These are phyloP conservation scores for Talaromyces pinophilus DNA, from an alignment of 2,329 filamentous ascomycete genomes.

Conservation along the genomic window DNA sequence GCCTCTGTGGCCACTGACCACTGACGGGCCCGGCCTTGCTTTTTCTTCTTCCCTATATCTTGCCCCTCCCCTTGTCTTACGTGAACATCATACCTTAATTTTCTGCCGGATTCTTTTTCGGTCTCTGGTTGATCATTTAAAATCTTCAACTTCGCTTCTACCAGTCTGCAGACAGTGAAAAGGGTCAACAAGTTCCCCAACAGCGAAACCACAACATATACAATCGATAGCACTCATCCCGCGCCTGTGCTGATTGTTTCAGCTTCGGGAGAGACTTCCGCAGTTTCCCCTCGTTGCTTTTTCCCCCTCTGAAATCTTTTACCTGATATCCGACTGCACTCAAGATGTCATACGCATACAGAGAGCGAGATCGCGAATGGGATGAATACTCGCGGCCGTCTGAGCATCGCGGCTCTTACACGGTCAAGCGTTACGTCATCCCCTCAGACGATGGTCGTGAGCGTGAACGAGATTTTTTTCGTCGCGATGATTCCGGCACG, in stretches of 20 bases:
- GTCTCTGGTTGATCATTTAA: not conserved
- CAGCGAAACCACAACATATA: not conserved
- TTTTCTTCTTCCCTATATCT: constrained; percentile 3
- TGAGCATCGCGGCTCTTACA: constrained; percentile 51
- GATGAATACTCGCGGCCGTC: constrained; percentile 44
- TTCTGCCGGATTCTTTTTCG: not conserved
- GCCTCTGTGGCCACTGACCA: constrained; percentile 6
- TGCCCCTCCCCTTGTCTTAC: constrained; percentile 8
- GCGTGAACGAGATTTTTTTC: constrained; percentile 35
- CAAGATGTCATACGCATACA: constrained; percentile 41
- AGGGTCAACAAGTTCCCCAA: not conserved
- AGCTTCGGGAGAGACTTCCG: constrained; percentile 7
- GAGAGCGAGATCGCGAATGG: constrained; percentile 45
- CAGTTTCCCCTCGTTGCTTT: not conserved
- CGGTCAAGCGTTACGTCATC: constrained; percentile 61
- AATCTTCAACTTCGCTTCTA: not conserved
- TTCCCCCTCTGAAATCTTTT: not conserved
- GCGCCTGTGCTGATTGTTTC: not conserved
- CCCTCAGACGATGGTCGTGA: constrained; percentile 44
- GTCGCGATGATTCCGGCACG: constrained; percentile 35
- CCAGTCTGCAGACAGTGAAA: not conserved
- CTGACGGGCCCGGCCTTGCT: not conserved
- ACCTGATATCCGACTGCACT: not conserved
- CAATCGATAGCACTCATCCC: not conserved
- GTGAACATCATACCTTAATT: not conserved